Evolutionary conservation across 1,284 basidiomycete genomes (phyloP).

Genomic region (Athelia psychrophila): DNA sequence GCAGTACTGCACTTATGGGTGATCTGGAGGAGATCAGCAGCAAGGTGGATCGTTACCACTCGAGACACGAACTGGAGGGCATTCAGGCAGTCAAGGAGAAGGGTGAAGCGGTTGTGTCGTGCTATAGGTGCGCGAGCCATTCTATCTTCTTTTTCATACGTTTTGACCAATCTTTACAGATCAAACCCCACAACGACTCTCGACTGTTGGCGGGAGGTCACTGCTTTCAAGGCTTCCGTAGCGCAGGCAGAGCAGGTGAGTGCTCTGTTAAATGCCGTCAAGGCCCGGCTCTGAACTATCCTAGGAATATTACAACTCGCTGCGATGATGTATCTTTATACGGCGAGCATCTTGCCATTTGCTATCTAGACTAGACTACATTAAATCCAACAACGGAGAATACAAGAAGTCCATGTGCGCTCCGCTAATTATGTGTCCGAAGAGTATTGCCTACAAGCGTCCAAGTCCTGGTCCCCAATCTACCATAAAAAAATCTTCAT

Average conservation of each 20-base stretch:
- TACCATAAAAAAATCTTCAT: no score
- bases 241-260: slow-evolving; percentile 58
- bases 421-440: no score
- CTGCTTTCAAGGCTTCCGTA: slow-evolving; percentile 71
- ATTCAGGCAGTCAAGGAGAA: slow-evolving; percentile 56
- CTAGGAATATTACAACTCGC: slow-evolving; percentile 55
- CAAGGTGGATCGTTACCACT: slow-evolving; percentile 73
- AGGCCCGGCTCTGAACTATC: slow-evolving; percentile 2
- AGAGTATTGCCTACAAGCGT: no score
- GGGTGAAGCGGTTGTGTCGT: slow-evolving; percentile 61
- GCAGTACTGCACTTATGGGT: slow-evolving; percentile 58
- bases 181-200: slow-evolving; percentile 57
- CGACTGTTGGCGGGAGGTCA: slow-evolving; percentile 77
- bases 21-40: slow-evolving; percentile 70
- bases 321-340: slow-evolving; percentile 33
- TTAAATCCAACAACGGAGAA: neutral
- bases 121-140: slow-evolving; percentile 60
- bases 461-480: no score
- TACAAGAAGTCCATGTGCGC: neutral
- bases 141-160: slow-evolving; percentile 1
- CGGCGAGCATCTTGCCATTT: neutral
- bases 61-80: slow-evolving; percentile 51
- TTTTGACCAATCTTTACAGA: slow-evolving; percentile 34
- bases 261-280: slow-evolving; percentile 6
- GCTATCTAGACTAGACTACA: neutral